A percentile compares a stretch with the other conserved stretches of the same genome.
These are phyloP conservation scores for Backusella psychrophila DNA, from an alignment of 192 early-diverging fungal genomes.

Conservation along the genomic window DNA sequence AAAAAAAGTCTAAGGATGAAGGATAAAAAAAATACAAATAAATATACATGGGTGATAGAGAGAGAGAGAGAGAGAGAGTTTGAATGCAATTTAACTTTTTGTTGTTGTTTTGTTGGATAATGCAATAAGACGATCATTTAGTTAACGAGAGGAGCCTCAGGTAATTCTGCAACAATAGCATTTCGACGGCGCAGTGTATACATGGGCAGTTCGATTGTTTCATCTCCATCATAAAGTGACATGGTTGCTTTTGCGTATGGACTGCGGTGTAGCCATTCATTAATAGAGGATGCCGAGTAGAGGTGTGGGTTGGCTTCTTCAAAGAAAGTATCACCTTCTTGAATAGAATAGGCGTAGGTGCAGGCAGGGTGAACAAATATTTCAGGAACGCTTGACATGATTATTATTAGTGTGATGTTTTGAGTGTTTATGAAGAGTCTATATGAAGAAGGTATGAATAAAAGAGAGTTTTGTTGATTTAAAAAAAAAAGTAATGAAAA, in stretches of 20 bases:
- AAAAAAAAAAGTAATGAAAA: neutral
- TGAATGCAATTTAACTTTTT: neutral
- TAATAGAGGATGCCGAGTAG: conserved; percentile 11
- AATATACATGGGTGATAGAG: neutral
- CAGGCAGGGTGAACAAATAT: conserved; percentile 12
- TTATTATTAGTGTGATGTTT: neutral
- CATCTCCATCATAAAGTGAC: conserved; percentile 15
- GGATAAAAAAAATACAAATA: neutral
- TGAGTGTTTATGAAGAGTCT: neutral
- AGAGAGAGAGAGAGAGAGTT: neutral
- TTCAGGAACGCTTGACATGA: conserved; percentile 1
- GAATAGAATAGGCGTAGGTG: conserved; percentile 11
- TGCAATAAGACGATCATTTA: neutral
- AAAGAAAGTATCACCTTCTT: conserved; percentile 15
- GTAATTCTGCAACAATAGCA: conserved; percentile 28
- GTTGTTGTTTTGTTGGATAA: neutral
- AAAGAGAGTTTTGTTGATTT: neutral
- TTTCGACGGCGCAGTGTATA: conserved; percentile 31
- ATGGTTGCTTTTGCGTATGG: conserved; percentile 19
- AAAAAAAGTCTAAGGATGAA: neutral
- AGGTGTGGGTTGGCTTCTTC: neutral
- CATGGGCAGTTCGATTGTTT: conserved; percentile 19
- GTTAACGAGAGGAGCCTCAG: conserved; percentile 23
- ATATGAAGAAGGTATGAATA: neutral
- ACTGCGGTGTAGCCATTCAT: conserved; percentile 17